Evolutionary conservation across 805 yeast genomes (phyloP), one percentile per base, ranked within the genome.

Genomic region (Metschnikowia similis): DNA sequence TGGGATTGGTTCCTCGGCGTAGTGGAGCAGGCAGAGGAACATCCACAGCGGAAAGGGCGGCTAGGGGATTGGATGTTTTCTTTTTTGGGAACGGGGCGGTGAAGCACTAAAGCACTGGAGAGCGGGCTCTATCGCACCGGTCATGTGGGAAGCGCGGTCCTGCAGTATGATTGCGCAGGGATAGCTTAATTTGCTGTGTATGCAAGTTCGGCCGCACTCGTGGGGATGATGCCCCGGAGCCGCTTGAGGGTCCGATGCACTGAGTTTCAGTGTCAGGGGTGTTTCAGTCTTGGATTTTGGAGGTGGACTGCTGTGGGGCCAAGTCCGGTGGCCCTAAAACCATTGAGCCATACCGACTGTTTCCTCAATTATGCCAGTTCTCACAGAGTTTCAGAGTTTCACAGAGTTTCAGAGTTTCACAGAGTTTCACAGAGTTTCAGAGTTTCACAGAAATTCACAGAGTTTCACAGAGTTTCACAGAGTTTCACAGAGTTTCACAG

Each of bases 151-250:
- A 28, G 46, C 21, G 39, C 39, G 31, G 26, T 27, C 39, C 32
- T 43, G 46, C 46, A 43, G 46, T 16, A 35, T 35, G 46, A 43
- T 43, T 43, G 46, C 46, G 46, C 46, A 43, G 46, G 46, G 40
- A 43, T 43, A 43, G 46, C 40, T 35, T 39, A 34, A 43, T 43
- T 43, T 43, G 46, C 46, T 43, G 39, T 35, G 13, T 30, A 43
- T 42, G 40, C 46, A 43, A 27, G 39, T 34, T 16, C 14, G 14
- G 34, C 30, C 31, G 42, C 42, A 14, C 9, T 21, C 21, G 21
- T 21, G 21, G 21, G 21, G 21, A 21, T 21, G 21, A 21, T 21
- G 21, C 21, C n/a, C 21, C 21, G 21, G 21, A 21, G 21, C 21
- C 21, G 21, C 4, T 21, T 21, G 21, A 21, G 21, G 21, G 21